Percentiles rank a stretch among this genome's conserved stretches.
These are phyloP conservation scores for Alternaria arborescens DNA, from an alignment of 2,329 filamentous ascomycete species.

Conservation along the genomic window DNA sequence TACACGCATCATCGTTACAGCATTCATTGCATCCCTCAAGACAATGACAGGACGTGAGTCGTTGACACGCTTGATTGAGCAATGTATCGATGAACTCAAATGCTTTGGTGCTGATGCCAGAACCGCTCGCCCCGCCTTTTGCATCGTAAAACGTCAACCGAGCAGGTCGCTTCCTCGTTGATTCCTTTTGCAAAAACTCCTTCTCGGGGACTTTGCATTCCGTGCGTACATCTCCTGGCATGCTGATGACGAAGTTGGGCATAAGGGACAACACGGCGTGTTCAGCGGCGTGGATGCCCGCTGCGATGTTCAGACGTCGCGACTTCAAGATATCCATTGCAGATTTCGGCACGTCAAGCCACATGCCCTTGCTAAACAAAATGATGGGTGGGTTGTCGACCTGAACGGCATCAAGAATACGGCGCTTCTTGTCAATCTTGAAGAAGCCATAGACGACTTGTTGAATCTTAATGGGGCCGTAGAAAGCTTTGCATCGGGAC, in stretches of 20 bases:
- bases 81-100: slow-evolving; percentile 90
- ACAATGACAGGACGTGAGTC: slow-evolving; percentile 80
- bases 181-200: slow-evolving; percentile 78
- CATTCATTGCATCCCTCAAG: slow-evolving; percentile 87
- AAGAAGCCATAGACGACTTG: slow-evolving; percentile 96
- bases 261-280: slow-evolving; percentile 88
- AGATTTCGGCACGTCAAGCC: slow-evolving; percentile 85
- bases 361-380: slow-evolving; percentile 87
- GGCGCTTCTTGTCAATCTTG: slow-evolving; percentile 86
- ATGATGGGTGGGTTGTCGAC: slow-evolving; percentile 94
- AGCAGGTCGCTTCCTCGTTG: slow-evolving; percentile 80
- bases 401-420: slow-evolving; percentile 88
- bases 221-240: slow-evolving; percentile 90
- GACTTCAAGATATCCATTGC: slow-evolving; percentile 81
- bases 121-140: slow-evolving; percentile 84
- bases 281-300: slow-evolving; percentile 92
- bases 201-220: slow-evolving; percentile 92
- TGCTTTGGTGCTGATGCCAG: slow-evolving; percentile 88
- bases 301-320: slow-evolving; percentile 79
- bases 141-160: slow-evolving; percentile 94
- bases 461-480: slow-evolving; percentile 84
- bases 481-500: slow-evolving; percentile 77
- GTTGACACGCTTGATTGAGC: slow-evolving; percentile 75
- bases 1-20: slow-evolving; percentile 84
- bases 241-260: slow-evolving; percentile 88